Evolutionary conservation across 2,329 filamentous ascomycete species (phyloP).

Genomic region (Phoma herbarum): DNA sequence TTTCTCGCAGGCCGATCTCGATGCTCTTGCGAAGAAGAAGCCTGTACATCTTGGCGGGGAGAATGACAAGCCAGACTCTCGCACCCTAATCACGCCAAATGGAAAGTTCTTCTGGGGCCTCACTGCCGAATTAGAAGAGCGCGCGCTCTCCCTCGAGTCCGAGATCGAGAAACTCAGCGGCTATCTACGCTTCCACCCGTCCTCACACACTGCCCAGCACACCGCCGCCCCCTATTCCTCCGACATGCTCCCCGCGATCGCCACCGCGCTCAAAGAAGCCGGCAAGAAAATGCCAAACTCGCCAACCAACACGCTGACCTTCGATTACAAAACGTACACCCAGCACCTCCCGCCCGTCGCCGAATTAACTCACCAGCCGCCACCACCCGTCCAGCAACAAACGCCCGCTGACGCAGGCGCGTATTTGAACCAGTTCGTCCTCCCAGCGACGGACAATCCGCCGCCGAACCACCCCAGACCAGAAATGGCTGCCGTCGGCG

Average conservation of each 20-base stretch:
- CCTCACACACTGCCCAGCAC: constrained; percentile 24
- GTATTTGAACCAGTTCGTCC: constrained; percentile 49
- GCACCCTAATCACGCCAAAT: constrained; percentile 77
- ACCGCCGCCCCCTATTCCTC: constrained; percentile 31
- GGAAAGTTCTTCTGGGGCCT: constrained; percentile 80
- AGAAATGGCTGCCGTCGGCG: constrained; percentile 50
- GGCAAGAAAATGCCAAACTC: constrained; percentile 45
- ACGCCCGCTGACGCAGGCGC: constrained; percentile 46
- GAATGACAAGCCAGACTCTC: constrained; percentile 56
- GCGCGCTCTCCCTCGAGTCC: constrained; percentile 74
- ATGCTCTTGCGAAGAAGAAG: constrained; percentile 65
- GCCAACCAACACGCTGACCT: constrained; percentile 36
- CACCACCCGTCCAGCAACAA: constrained; percentile 35
- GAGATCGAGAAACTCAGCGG: constrained; percentile 45
- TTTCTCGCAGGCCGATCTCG: constrained; percentile 54
- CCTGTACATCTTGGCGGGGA: constrained; percentile 56
- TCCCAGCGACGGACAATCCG: constrained; percentile 48
- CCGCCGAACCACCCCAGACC: constrained; percentile 43
- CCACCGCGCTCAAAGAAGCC: constrained; percentile 48
- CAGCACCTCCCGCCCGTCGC: constrained; percentile 37
- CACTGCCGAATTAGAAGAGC: constrained; percentile 72
- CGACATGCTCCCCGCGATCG: constrained; percentile 47
- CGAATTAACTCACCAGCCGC: constrained; percentile 28
- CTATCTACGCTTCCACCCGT: constrained; percentile 42
- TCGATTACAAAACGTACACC: constrained; percentile 35